phyloP scores from a whole-genome alignment of 2,329 filamentous ascomycete genomes.

The Lecanoromycetidae sp. region DNA sequence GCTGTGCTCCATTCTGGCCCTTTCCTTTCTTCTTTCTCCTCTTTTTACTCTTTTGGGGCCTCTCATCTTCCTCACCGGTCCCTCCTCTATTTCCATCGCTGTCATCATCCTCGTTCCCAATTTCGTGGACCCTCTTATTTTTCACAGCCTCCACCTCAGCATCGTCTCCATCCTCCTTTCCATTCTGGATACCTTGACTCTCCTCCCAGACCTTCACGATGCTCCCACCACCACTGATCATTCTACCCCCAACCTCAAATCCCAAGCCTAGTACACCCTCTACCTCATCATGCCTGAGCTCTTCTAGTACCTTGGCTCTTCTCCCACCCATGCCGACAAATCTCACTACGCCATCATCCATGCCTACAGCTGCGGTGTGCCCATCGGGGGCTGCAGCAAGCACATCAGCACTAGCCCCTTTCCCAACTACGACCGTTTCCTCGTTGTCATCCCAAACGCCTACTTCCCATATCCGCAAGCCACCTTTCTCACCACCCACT shows the following conservation, averaged over 20 bases:
- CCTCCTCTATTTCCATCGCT: conserved; percentile 22
- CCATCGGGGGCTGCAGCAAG: conserved; percentile 59
- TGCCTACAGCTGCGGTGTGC: conserved; percentile 65
- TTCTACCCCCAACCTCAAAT: conserved; percentile 72
- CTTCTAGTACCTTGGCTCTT: conserved; percentile 52
- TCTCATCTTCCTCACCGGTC: conserved; percentile 37
- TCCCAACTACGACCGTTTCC: conserved; percentile 68
- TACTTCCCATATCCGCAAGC: conserved; percentile 86
- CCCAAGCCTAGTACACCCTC: conserved; percentile 72
- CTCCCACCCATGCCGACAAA: conserved; percentile 65
- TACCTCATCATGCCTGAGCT: conserved; percentile 67
- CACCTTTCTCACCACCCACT: conserved; percentile 65
- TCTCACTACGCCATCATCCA: conserved; percentile 67
- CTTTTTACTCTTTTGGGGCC: conserved; percentile 37
- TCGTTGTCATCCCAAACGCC: conserved; percentile 94
- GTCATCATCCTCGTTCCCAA: conserved; percentile 28
- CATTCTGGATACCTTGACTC: conserved; percentile 32
- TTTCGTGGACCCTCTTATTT: conserved; percentile 29
- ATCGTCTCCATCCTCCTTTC: conserved; percentile 36
- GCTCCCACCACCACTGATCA: conserved; percentile 80
- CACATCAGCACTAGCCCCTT: conserved; percentile 71
- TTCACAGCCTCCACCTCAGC: conserved; percentile 37
- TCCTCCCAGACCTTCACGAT: conserved; percentile 64
- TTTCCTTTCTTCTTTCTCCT: conserved; percentile 35
- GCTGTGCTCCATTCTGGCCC: conserved; percentile 23